Percentiles rank a stretch among this genome's conserved stretches.
Evolutionary conservation across 441 rosid species (phyloP).

Genomic region (California macrophylla): DNA sequence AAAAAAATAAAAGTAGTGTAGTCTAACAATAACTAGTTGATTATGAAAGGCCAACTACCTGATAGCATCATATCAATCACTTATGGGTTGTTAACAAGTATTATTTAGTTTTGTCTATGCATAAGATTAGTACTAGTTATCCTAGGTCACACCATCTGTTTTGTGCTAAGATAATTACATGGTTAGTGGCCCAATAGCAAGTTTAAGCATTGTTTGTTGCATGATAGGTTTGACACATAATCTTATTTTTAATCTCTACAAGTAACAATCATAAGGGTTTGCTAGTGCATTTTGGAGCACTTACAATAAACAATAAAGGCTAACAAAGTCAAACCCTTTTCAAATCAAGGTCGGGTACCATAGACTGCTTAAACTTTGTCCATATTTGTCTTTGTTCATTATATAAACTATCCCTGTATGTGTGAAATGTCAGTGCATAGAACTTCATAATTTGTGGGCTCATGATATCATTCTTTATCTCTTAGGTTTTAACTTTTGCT

Average conservation of each 20-base stretch:
- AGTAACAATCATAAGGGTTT: background rate
- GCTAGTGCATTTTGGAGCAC: constrained; percentile 14
- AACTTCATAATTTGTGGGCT: background rate
- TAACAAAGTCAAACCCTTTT: constrained; percentile 13
- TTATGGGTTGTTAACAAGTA: background rate
- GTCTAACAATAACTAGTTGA: constrained; percentile 4
- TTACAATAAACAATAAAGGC: background rate
- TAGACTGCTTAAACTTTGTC: constrained; percentile 14
- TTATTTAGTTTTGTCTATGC: background rate
- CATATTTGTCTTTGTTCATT: background rate
- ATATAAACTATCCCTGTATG: background rate
- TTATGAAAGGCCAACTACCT: constrained; percentile 2
- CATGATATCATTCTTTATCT: constrained; percentile 5
- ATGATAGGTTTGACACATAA: background rate
- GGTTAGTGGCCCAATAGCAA: constrained; percentile 16
- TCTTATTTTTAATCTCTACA: background rate
- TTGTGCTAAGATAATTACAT: background rate
- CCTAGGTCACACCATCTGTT: background rate
- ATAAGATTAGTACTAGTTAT: background rate
- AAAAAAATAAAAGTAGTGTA: background rate
- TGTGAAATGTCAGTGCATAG: background rate
- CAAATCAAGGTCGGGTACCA: background rate
- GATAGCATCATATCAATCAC: constrained; percentile 3
- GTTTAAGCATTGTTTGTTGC: constrained; percentile 6
- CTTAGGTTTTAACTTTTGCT: background rate